Percentiles rank a stretch among this genome's conserved stretches.
Evolutionary conservation across 345 rosid genomes (phyloP).

Genomic region (Murraya paniculata): DNA sequence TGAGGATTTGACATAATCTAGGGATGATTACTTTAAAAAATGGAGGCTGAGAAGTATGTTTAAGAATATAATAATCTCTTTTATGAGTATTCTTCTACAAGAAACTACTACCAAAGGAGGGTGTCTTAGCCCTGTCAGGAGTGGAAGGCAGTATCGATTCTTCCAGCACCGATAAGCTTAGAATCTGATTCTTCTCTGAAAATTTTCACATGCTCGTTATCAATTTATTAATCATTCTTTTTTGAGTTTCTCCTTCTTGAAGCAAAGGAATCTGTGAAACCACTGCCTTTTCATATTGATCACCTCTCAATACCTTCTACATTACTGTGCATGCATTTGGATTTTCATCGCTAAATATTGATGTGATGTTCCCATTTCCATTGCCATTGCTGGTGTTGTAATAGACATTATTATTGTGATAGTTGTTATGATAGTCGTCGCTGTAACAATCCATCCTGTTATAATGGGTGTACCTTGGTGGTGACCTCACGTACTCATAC

Average conservation of each 20-base stretch:
- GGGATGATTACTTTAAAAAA: not conserved
- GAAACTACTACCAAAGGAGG: constrained; percentile 15
- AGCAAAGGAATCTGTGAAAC: constrained; percentile 16
- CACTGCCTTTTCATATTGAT: not conserved
- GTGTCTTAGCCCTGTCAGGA: constrained; percentile 7
- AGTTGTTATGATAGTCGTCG: constrained; percentile 33
- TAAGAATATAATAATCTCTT: constrained; percentile 14
- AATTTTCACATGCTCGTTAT: constrained; percentile 26
- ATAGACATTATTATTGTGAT: constrained; percentile 26
- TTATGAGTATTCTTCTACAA: constrained; percentile 16
- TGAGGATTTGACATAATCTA: not conserved
- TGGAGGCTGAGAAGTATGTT: constrained; percentile 13
- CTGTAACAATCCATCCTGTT: constrained; percentile 39
- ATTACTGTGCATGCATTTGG: constrained; percentile 58
- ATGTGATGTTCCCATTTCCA: constrained; percentile 45
- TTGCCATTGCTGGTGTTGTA: constrained; percentile 17
- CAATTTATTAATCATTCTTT: constrained; percentile 17
- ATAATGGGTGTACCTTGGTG: constrained; percentile 30
- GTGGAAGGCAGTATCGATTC: constrained; percentile 44
- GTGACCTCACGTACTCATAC: constrained; percentile 38
- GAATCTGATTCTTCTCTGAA: constrained; percentile 44
- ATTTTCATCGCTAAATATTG: constrained; percentile 74
- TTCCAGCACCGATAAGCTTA: constrained; percentile 34
- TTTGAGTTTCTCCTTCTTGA: constrained; percentile 1
- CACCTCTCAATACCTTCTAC: constrained; percentile 23